Base-by-base conservation (phyloP, 208 protist species). In the Leishmania arabica region DNA sequence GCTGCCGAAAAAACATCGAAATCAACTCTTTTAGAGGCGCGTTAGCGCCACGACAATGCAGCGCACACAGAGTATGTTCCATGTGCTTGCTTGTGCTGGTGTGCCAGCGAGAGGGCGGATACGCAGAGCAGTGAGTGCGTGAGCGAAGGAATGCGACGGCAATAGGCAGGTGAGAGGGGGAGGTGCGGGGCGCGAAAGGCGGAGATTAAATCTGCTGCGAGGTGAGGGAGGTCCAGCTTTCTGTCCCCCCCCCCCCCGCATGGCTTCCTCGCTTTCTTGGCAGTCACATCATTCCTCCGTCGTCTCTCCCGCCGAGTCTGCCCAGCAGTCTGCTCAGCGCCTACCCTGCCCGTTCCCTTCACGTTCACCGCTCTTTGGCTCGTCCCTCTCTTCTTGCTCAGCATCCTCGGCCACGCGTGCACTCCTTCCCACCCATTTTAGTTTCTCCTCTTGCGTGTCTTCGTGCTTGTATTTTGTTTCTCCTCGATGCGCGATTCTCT, bases 1-100 rank as follows among this genome's bases (percentile, higher is more conserved):
- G 31, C 82, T 96, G 58, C 89, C 91, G 31, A 74, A 84, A 1
- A 76, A 81, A 58, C 82, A 72, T 8, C 85, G 91, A 21, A 86
- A 89, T 49, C 73, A 84, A 31, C 82, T 78, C 3, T 86, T 94
- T 65, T 94, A 86, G 78, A 79, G 24, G 8, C 21, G 49, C 24
- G 11, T 3, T 40, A 37, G 21, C 47, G n/a, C 40, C 4, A 51
- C 47, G 69, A 13, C 45, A 27, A 8, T 51, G 69, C 27, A 21
- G 69, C 27, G 27, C 69, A 21, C 69, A 9, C 24, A 37, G 7
- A 24, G 2, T 47, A 11, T 21, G 66, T 5, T 71, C 2, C 66
- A 47, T 37, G 13, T 7, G 42, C 9, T 53, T 51, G 24, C 45
- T 24, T 73, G 9, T 53, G 21, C 47, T 40, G 34, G 13, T 73